These are phyloP conservation scores for Colletotrichum aenigma DNA, from an alignment of 2,329 filamentous ascomycete species.

Conservation along the genomic window DNA sequence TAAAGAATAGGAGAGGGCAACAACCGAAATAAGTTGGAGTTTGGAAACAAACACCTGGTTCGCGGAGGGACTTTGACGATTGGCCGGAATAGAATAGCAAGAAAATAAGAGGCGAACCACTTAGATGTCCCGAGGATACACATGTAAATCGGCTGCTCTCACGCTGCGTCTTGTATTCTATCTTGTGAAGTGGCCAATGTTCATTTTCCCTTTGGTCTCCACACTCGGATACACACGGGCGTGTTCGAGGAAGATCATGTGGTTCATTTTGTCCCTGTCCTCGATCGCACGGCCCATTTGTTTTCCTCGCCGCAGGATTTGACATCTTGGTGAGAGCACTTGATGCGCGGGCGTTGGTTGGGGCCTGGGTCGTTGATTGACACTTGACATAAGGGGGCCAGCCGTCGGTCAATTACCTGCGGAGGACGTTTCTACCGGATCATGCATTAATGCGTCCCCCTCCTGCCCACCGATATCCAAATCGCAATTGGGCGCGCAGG, in stretches of 20 bases:
- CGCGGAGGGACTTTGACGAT: not conserved
- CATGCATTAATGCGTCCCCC: constrained; percentile 8
- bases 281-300: not conserved
- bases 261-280: not conserved
- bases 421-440: not conserved
- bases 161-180: too few relatives aligned
- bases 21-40: not conserved
- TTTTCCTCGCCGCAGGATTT: not conserved
- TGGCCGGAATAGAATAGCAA: not conserved
- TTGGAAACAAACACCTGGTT: not conserved
- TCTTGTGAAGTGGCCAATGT: not conserved
- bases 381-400: not conserved
- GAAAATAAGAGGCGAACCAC: not conserved
- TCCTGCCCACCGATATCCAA: not conserved
- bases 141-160: not conserved
- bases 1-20: not conserved
- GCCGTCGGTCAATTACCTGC: not conserved
- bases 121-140: not conserved
- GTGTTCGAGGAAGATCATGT: not conserved
- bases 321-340: not conserved
- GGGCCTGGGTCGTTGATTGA: not conserved
- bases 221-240: not conserved
- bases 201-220: not conserved
- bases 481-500: not conserved
- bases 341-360: not conserved